Percentiles rank a stretch among this genome's conserved stretches.
Evolutionary conservation across 441 rosid species (phyloP).

Genomic region (Biscutella laevigata): DNA sequence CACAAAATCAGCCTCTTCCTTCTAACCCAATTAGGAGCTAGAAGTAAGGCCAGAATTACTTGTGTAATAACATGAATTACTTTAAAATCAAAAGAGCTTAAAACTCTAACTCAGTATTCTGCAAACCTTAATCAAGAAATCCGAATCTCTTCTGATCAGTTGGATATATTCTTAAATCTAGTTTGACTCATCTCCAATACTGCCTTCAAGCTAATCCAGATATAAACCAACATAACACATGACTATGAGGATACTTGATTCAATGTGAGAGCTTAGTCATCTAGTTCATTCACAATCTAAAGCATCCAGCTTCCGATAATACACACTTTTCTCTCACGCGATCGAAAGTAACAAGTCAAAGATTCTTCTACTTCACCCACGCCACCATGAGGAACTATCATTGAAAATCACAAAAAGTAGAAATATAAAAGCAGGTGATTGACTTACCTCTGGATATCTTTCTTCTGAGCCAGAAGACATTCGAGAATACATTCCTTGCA

Average conservation of each 20-base stretch:
- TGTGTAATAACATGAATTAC: neutral
- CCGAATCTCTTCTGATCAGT: no score
- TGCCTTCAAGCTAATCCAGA: no score
- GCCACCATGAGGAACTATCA: neutral
- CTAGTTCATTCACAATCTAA: no score
- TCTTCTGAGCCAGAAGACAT: conserved; percentile 72
- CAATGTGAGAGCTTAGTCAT: no score
- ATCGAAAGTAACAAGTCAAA: neutral
- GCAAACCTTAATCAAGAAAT: no score
- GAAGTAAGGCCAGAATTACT: neutral
- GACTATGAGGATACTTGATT: no score
- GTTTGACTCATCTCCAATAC: no score
- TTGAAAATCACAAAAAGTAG: neutral
- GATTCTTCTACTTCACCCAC: neutral
- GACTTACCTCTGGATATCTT: conserved; percentile 67
- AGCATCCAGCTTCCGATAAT: no score
- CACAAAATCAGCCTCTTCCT: neutral
- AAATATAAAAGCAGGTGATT: neutral
- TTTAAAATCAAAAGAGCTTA: neutral
- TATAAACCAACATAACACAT: no score
- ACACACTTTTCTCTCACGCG: no score
- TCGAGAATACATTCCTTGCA: conserved; percentile 73
- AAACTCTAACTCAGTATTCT: no score
- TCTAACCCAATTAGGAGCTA: neutral
- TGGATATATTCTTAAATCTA: no score